These are phyloP conservation scores for Macrocystidia cucumis DNA, from an alignment of 1,284 basidiomycete genomes.

Conservation along the genomic window DNA sequence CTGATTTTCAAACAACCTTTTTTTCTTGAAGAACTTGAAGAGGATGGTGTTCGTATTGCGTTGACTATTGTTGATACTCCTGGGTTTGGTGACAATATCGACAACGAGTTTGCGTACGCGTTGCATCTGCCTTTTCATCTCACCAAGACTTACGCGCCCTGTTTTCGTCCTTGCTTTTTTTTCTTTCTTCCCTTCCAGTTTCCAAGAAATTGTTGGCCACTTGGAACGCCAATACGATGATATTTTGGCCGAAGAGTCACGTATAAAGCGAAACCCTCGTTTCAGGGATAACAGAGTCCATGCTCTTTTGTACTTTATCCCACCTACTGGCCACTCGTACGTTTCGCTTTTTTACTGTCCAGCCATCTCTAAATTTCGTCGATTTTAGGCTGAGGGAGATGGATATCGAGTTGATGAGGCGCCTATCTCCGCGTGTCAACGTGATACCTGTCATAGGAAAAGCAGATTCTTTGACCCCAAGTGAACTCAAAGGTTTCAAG, in stretches of 20 bases:
- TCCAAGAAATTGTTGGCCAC: conserved; percentile 94
- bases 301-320: conserved; percentile 96
- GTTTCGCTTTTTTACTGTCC: conserved; percentile 17
- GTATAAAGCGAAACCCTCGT: conserved; percentile 99
- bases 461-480: conserved; percentile 90
- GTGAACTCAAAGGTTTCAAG: conserved; percentile 92
- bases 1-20: background rate
- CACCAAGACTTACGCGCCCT: conserved; percentile 2
- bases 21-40: conserved; percentile 79
- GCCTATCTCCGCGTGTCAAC: conserved; percentile 94
- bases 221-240: conserved; percentile 99
- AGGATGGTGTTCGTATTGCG: conserved; percentile 97
- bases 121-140: conserved; percentile 1
- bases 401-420: conserved; percentile 98
- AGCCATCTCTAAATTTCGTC: conserved; percentile 2
- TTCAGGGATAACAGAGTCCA: conserved; percentile 98
- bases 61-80: conserved; percentile 98
- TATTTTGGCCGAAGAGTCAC: conserved; percentile 96
- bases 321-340: conserved; percentile 64
- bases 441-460: conserved; percentile 99
- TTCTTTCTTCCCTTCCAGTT: conserved; percentile 57
- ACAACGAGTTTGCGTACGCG: conserved; percentile 95
- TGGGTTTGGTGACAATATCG: conserved; percentile 98
- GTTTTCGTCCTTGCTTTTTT: no score
- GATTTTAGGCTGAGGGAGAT: conserved; percentile 82